Evolutionary conservation across 176 grass and related monocot genomes (phyloP), one percentile per base, ranked within the genome.

Genomic region (Phoenix dactylifera): DNA sequence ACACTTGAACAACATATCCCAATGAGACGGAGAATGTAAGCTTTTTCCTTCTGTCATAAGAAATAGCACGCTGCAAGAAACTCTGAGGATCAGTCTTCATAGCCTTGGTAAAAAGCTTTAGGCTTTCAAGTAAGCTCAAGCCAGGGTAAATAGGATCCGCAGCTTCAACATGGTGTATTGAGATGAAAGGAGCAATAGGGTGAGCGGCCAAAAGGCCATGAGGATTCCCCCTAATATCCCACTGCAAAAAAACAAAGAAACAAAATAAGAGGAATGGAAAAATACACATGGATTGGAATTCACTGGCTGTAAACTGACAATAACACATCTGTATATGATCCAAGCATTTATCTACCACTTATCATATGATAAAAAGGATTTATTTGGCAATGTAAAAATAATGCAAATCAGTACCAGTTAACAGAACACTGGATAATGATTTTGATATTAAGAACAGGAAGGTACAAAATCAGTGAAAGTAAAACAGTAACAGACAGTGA

Each of bases 1-100:
- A 98, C 54, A 98, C 81, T 82, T 98, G 87, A 78, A 98, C 70
- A 77, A 79, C 93, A 67, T 98, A 92, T 56, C 93, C 93, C 73
- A 83, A 44, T 26, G 93, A 88, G 54, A 98, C 62, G 24, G 87
- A 62, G 70, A 92, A 82, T 26, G 93, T 91, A 26, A 89, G 74
- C 76, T 79, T 91, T 62, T 75, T 66, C 5, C 15, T 80, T 59
- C 48, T 62, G 68, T 89, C 70, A 9, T 98, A 98, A 72, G 79
- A 88, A 77, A 98, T 70, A 57, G 93, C 72, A 18, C 87, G 81
- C 73, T 98, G 93, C 73, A 98, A 72, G 65, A 98, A 98, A 62
- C 76, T 92, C 81, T 83, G 77, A 24, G 87, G 63, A 61, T 92
- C 81, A 15, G 62, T 76, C 63, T 97, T 91, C 93, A 97, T 97